A percentile compares a stretch with the other conserved stretches of the same genome.
Conservation (phyloP, 129 eudicot genomes). For the Lactuca saligna region DNA sequence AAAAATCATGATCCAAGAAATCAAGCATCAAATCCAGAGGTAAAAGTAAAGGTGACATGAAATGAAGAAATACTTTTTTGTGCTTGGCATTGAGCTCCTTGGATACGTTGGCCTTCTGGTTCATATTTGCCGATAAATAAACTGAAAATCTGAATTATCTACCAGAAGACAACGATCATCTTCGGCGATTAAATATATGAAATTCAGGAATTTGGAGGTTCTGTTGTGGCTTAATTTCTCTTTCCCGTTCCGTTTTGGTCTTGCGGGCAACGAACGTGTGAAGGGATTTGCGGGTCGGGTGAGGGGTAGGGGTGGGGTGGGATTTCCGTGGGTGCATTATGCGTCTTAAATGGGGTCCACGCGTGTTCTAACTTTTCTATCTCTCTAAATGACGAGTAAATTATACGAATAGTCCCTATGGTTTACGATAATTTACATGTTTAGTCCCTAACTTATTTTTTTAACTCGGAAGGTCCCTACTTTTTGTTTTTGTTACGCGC, state of each 20-base stretch:
- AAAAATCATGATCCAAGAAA: conserved; percentile 2
- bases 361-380: not conserved
- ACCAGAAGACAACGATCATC: conserved; percentile 11
- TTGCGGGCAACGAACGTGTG: conserved; percentile 16
- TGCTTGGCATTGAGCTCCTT: conserved; percentile 75
- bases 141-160: conserved; percentile 6
- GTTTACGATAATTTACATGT: too few relatives aligned
- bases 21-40: not conserved
- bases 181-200: conserved; percentile 12
- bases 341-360: conserved; percentile 7
- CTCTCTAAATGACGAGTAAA: too few relatives aligned
- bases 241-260: conserved; percentile 18
- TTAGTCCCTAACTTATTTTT: too few relatives aligned
- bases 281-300: conserved; percentile 27
- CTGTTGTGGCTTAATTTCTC: conserved; percentile 20
- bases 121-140: conserved; percentile 37
- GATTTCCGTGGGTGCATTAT: not conserved
- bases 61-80: conserved; percentile 41
- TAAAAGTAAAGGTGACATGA: not conserved
- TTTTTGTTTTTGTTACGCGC: too few relatives aligned
- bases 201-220: conserved; percentile 23
- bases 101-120: conserved; percentile 66
- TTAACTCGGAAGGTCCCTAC: too few relatives aligned
- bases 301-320: conserved; percentile 14
- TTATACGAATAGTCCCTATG: too few relatives aligned